Base-by-base conservation (phyloP, 129 eudicot species). In the Logfia minima region DNA sequence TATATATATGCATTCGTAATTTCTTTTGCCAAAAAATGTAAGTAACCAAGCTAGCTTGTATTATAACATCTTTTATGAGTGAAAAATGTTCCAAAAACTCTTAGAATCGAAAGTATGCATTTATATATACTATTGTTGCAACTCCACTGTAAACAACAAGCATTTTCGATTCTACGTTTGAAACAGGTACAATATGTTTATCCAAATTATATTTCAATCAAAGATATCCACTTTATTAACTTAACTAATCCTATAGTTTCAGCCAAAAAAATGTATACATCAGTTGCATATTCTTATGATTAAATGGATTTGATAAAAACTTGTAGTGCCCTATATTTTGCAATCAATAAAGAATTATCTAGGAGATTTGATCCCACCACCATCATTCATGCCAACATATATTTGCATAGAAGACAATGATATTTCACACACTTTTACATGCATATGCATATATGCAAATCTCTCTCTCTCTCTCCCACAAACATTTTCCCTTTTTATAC, bases 351-450 rank as follows among this genome's bases (percentile, higher is more conserved):
- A 73, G 66, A 35, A 74, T 73, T 66, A 73, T 48, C 32, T 41
- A 55, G 39, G 53, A 74, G 34, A 68, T 31, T 34, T 64, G 71
- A 79, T 65, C 83, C 74, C 83, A 74, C 83, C 45, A 72, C 78
- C 67, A 79, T 79, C 78, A 72, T 80, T 60, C 58, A 72, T 80
- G 68, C 58, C 78, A 80, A 68, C 83, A 71, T 52, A 72, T 65
- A 73, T 66, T 66, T 53, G 68, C 83, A 80, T 80, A 64, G 74
- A 53, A 73, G 74, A 66, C 79, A 80, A 68, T 66, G 83, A 80
- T 73, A 66, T 73, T 73, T 80, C 69, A 72, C 83, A 65, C 83
- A 35, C 59, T 79, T 34, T 80, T 66, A 65, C 75, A 59, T 74
- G 76, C 76, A 80, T 58, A 67, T 74, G 29, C 29, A 55, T 29